Conservation (phyloP, 2,329 filamentous ascomycete genomes). For the Diaporthe caulivora region DNA sequence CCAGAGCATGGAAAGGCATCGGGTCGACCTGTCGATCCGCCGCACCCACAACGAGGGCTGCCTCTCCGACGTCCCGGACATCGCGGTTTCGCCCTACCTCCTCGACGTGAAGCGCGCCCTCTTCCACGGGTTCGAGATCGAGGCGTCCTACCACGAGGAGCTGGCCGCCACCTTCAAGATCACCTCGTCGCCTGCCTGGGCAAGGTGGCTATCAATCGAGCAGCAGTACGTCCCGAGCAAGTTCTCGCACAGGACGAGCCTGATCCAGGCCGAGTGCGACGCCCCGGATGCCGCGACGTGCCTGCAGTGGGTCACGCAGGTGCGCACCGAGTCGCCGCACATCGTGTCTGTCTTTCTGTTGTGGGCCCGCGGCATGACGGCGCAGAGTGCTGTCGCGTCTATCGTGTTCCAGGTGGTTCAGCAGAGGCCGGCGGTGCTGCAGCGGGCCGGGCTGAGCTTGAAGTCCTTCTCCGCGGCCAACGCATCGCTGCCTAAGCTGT, state of each 20-base stretch:
- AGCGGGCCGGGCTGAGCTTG: slow-evolving; percentile 40
- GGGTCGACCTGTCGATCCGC: slow-evolving; percentile 38
- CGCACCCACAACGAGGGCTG: slow-evolving; percentile 34
- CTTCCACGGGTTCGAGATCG: slow-evolving; percentile 43
- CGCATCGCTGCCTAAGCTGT: slow-evolving; percentile 40
- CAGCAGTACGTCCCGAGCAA: slow-evolving; percentile 45
- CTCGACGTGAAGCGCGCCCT: slow-evolving; percentile 43
- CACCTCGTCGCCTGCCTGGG: slow-evolving; percentile 45
- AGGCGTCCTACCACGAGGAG: slow-evolving; percentile 46
- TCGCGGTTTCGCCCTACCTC: slow-evolving; percentile 19
- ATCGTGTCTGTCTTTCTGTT: slow-evolving; percentile 44
- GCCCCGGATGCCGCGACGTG: slow-evolving; percentile 46
- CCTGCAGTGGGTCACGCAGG: slow-evolving; percentile 45
- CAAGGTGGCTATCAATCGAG: slow-evolving; percentile 45
- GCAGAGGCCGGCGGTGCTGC: slow-evolving; percentile 44
- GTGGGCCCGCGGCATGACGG: slow-evolving; percentile 47
- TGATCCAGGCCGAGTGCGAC: slow-evolving; percentile 46
- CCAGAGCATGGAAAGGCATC: slow-evolving; percentile 40
- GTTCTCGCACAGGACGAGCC: slow-evolving; percentile 40
- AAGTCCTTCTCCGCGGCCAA: slow-evolving; percentile 42
- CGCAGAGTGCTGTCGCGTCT: slow-evolving; percentile 44
- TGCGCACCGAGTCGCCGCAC: slow-evolving; percentile 41
- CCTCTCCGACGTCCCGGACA: slow-evolving; percentile 22
- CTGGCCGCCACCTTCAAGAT: slow-evolving; percentile 45
- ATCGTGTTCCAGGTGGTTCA: slow-evolving; percentile 46